Percentiles rank a stretch among this genome's conserved stretches.
Conservation (phyloP, 1,284 basidiomycete genomes). For the Trametes hirsuta region DNA sequence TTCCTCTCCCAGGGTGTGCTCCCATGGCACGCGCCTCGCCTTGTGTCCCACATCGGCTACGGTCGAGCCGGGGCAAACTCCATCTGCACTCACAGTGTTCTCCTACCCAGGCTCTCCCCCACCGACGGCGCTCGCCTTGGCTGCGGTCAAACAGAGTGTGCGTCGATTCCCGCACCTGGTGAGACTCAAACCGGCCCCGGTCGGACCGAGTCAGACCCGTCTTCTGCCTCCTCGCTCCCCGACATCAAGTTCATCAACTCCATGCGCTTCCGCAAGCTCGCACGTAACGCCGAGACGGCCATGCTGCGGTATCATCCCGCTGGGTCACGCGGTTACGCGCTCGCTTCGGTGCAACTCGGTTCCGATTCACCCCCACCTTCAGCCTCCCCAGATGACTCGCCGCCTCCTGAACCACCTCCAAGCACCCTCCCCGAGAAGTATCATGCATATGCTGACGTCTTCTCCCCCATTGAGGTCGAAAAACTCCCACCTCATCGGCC, state of each 20-base stretch:
- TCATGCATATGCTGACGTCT: slow-evolving; percentile 1
- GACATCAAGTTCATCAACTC: slow-evolving; percentile 9
- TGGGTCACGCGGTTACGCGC: background rate
- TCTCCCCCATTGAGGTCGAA: slow-evolving; percentile 6
- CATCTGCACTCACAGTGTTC: background rate
- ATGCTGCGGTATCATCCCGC: slow-evolving; percentile 1
- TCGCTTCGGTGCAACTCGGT: background rate
- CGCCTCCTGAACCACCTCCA: background rate
- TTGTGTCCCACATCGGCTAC: background rate
- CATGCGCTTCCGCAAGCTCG: slow-evolving; percentile 3
- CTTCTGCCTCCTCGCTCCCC: background rate
- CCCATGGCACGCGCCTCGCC: slow-evolving; percentile 5
- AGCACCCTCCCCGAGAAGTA: slow-evolving; percentile 9
- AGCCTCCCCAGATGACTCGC: background rate
- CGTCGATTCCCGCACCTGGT: background rate
- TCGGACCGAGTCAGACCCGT: background rate
- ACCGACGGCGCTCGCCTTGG: background rate
- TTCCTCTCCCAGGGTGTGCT: background rate
- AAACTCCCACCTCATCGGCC: slow-evolving; percentile 8
- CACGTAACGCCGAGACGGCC: background rate
- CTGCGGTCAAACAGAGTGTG: background rate
- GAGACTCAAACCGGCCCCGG: too few relatives aligned
- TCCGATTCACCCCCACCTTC: background rate
- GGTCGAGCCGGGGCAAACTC: background rate
- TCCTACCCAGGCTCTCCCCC: background rate